These are phyloP conservation scores for Heliamphora pulchella DNA, from an alignment of 179 eudicot species.

Conservation along the genomic window DNA sequence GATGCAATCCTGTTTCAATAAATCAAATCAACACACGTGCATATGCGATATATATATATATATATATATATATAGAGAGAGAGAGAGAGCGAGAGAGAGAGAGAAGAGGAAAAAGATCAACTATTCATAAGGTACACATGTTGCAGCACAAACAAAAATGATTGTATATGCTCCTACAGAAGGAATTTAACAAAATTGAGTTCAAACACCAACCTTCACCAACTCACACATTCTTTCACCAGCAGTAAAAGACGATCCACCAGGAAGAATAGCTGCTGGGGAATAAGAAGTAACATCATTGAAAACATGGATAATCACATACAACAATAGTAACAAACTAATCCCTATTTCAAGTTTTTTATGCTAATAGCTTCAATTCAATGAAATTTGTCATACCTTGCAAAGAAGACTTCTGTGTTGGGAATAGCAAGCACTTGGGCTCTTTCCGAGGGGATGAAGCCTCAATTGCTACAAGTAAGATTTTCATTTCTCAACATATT, in stretches of 20 bases:
- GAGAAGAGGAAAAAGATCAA: neutral
- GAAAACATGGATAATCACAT: neutral
- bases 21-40: too few species aligned
- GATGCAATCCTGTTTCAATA: too few species aligned
- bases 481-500: neutral
- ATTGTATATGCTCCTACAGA: neutral
- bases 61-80: too few species aligned
- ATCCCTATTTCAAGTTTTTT: neutral
- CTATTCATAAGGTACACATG: neutral
- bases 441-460: conserved; percentile 86
- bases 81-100: neutral
- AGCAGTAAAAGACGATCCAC: conserved; percentile 63
- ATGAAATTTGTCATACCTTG: conserved; percentile 38
- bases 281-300: conserved; percentile 1
- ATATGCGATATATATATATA: too few species aligned
- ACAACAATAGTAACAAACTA: neutral
- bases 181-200: neutral
- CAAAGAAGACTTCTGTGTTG: conserved; percentile 28
- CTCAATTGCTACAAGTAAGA: conserved; percentile 56
- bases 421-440: conserved; percentile 53
- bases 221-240: conserved; percentile 77
- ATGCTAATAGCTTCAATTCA: neutral
- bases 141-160: neutral
- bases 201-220: conserved; percentile 60
- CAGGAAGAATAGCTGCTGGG: conserved; percentile 43